phyloP scores from a whole-genome alignment of 345 rosid genomes.

The Streptanthus diversifolius region DNA sequence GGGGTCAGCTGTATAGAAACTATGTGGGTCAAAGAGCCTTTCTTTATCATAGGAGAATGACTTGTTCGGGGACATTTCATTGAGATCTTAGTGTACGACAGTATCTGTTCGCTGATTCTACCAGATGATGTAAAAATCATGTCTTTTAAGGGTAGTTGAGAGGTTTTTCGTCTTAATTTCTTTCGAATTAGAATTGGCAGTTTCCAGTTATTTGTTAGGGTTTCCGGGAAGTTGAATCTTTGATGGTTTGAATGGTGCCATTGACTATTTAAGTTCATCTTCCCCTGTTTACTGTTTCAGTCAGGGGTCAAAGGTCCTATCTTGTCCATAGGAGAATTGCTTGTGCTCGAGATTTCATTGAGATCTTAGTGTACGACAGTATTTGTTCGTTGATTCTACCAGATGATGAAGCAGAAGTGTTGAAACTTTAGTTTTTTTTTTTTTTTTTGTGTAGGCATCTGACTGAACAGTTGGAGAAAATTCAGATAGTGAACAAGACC shows the following conservation, averaged over 20 bases:
- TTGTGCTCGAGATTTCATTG: neutral
- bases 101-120: neutral
- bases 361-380: neutral
- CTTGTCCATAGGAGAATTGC: neutral
- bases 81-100: neutral
- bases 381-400: neutral
- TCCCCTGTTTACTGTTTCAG: neutral
- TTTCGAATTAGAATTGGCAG: neutral
- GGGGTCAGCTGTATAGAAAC: neutral
- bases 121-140: neutral
- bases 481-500: conserved; percentile 69
- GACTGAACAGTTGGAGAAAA: conserved; percentile 75
- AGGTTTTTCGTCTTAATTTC: neutral
- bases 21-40: neutral
- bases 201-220: conserved; percentile 4
- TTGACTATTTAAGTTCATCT: neutral
- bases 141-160: neutral
- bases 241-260: neutral
- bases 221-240: neutral
- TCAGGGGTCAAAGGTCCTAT: neutral
- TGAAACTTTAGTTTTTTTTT: neutral
- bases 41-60: neutral
- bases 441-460: conserved; percentile 50
- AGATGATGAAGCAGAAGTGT: neutral
- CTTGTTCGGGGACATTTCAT: neutral